These are phyloP conservation scores for Ampelomyces quisqualis DNA, from an alignment of 2,329 filamentous ascomycete species.

Conservation along the genomic window DNA sequence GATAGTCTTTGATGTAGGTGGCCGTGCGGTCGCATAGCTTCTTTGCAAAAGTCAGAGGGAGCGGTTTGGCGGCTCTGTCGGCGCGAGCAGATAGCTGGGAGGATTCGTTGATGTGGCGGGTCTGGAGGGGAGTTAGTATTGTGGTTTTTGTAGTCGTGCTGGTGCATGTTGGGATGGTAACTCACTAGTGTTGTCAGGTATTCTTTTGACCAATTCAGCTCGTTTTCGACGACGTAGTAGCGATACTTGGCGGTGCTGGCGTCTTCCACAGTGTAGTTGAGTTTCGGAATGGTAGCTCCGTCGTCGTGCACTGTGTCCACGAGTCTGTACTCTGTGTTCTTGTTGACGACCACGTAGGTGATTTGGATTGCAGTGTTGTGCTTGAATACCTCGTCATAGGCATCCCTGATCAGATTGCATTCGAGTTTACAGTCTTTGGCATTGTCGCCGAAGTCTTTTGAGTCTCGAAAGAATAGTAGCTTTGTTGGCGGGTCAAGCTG, in stretches of 20 bases:
- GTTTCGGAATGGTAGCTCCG: background rate
- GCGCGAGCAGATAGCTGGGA: too few relatives aligned
- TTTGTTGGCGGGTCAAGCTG: too few relatives aligned
- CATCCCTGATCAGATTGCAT: background rate
- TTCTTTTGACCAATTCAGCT: background rate
- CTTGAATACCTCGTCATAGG: background rate
- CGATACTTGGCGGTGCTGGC: background rate
- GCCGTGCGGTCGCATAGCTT: too few relatives aligned
- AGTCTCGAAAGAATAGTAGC: too few relatives aligned
- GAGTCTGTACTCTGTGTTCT: background rate
- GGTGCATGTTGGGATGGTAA: background rate
- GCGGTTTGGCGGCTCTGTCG: too few relatives aligned
- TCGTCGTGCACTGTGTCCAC: background rate
- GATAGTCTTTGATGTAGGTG: too few relatives aligned
- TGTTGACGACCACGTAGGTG: background rate
- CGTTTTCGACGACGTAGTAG: background rate
- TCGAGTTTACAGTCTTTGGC: too few relatives aligned
- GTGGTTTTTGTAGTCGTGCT: background rate
- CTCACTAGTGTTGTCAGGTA: background rate
- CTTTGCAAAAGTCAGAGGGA: too few relatives aligned
- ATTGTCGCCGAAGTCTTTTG: background rate
- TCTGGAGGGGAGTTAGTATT: too few relatives aligned
- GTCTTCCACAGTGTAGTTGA: background rate
- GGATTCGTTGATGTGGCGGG: too few relatives aligned
- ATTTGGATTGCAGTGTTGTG: background rate